These are phyloP conservation scores for Ophiostoma montium DNA, from an alignment of 2,329 filamentous ascomycete species.

Conservation along the genomic window DNA sequence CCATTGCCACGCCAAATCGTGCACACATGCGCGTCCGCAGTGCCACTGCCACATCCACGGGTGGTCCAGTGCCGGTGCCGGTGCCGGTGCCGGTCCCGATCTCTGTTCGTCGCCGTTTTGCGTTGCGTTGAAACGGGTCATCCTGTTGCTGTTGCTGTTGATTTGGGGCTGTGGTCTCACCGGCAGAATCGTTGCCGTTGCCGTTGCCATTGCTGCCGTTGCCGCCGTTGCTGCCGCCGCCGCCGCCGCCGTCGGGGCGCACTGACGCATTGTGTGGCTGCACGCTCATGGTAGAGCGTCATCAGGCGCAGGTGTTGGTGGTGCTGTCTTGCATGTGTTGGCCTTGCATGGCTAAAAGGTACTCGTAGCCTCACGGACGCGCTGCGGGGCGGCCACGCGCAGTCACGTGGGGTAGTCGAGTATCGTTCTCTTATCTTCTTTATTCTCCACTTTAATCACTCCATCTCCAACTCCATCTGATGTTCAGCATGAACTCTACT, in stretches of 20 bases:
- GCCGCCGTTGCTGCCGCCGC: too few relatives aligned
- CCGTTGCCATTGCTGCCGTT: too few relatives aligned
- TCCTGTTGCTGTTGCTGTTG: conserved; percentile 1
- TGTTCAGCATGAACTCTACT: background rate
- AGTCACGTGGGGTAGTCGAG: conserved; percentile 6
- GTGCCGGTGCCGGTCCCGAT: too few relatives aligned
- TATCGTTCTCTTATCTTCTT: too few relatives aligned
- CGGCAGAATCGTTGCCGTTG: conserved; percentile 4
- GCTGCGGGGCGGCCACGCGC: conserved; percentile 4
- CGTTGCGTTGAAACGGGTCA: conserved; percentile 6
- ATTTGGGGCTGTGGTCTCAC: background rate
- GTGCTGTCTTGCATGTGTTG: background rate
- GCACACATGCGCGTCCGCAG: conserved; percentile 4
- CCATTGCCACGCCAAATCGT: conserved; percentile 3
- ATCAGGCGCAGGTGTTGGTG: background rate
- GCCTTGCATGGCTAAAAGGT: too few relatives aligned
- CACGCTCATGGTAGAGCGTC: conserved; percentile 7
- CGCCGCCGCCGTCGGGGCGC: conserved; percentile 1
- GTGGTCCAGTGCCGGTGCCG: too few relatives aligned
- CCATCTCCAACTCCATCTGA: too few relatives aligned
- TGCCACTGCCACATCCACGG: background rate
- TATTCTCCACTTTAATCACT: background rate
- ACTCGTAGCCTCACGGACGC: too few relatives aligned
- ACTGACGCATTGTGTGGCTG: conserved; percentile 6
- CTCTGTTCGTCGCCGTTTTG: conserved; percentile 10